phyloP scores from a whole-genome alignment of 2,329 filamentous ascomycete genomes.

The Venturia oleaginea region DNA sequence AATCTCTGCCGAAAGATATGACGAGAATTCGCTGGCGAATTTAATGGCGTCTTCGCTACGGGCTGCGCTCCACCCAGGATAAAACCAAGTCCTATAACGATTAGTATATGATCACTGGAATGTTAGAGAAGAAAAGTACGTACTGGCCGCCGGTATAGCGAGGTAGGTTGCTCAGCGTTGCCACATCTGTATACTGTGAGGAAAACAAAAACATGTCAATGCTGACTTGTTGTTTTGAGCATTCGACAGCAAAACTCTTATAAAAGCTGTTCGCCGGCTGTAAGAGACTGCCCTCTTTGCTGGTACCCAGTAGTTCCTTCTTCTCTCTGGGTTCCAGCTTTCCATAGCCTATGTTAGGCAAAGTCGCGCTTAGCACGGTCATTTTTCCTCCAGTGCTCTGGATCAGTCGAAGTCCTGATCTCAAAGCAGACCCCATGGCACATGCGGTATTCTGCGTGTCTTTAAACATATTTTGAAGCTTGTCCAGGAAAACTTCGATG shows the following conservation, averaged over 20 bases:
- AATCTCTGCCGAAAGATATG: constrained; percentile 94
- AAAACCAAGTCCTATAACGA: constrained; percentile 66
- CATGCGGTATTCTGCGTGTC: constrained; percentile 82
- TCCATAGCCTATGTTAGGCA: constrained; percentile 83
- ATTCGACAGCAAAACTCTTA: constrained; percentile 98
- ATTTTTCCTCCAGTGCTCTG: constrained; percentile 92
- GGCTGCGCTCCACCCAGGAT: constrained; percentile 94
- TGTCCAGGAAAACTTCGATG: constrained; percentile 82
- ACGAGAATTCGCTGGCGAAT: constrained; percentile 92
- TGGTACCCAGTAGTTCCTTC: constrained; percentile 89
- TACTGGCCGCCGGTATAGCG: constrained; percentile 86
- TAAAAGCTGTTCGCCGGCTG: constrained; percentile 96
- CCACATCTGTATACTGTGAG: constrained; percentile 93
- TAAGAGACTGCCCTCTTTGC: constrained; percentile 77
- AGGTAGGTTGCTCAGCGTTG: constrained; percentile 88
- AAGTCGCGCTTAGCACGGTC: constrained; percentile 76
- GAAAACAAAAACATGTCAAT: constrained; percentile 98
- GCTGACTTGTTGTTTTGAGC: constrained; percentile 96
- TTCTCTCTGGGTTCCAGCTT: constrained; percentile 91
- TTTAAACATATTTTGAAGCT: constrained; percentile 88
- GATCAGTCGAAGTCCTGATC: constrained; percentile 92
- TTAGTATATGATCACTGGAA: background rate
- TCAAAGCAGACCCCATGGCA: constrained; percentile 89
- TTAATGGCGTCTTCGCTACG: constrained; percentile 94
- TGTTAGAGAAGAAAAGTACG: background rate